Base-by-base conservation (phyloP, 768 basidiomycete genomes). In the Kwoniella sp. region DNA sequence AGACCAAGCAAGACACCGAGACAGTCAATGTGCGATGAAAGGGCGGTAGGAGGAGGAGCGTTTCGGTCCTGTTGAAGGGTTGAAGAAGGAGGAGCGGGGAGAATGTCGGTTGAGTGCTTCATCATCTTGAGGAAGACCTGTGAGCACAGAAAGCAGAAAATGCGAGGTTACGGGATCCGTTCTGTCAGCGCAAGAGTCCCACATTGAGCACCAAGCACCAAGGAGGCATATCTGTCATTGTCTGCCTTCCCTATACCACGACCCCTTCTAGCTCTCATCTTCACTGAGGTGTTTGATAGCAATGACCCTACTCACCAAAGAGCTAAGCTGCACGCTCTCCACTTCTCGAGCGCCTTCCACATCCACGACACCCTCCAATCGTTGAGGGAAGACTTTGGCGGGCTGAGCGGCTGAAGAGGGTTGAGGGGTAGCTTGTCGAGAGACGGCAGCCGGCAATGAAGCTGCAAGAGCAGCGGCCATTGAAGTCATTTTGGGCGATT, bases 391-490 rank as follows among this genome's bases (percentile, higher is more conserved):
- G 80, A 93, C 91, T 40, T 66, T 67, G 40, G 40, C 40, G 81
- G 90, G 88, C 26, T 84, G 86, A 46, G 44, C 47, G 46, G 58
- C 30, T 9, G 60, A n/a, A 19, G 88, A 87, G 10, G 86, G 85
- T 63, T 84, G 84, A 17, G 88, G 86, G 15, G 83, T 82, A 9
- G 87, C 80, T 21, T 59, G 57, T 52, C 85, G 82, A 12, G 56
- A 46, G 13, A 61, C 59, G 3, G 72, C 60, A 12, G 75, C 67
- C 1, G 78, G 78, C 21, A 78, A 62, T 25, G 89, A 88, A 29
- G 93, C 92, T 72, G 92, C 91, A 26, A 95, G 84, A 50, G 92
- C 87, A 78, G 91, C 91, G 54, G 93, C 93, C 91, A 96, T 94
- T 47, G 93, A 93, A 68, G 88, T 86, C 54, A 76, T 79, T 47